These are phyloP conservation scores for Crataegus laevigata DNA, from an alignment of 306 rosid genomes.

Conservation along the genomic window DNA sequence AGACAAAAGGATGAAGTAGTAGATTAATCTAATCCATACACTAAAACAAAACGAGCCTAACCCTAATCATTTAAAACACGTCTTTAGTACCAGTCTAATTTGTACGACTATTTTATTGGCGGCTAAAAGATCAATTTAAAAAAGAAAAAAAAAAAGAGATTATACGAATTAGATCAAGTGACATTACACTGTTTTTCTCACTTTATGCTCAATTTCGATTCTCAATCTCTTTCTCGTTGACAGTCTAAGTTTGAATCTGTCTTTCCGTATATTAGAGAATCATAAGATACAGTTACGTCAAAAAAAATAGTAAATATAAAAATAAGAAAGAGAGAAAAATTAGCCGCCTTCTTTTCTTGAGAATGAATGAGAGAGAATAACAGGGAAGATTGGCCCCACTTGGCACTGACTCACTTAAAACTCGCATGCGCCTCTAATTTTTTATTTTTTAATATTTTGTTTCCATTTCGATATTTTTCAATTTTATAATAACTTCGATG, in stretches of 20 bases:
- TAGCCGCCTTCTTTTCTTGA: not conserved
- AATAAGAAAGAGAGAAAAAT: not conserved
- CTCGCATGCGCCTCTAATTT: slow-evolving; percentile 2
- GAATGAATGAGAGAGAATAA: not conserved
- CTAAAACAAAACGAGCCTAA: not conserved
- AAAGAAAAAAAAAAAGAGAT: no score
- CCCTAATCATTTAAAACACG: not conserved
- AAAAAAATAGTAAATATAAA: not conserved
- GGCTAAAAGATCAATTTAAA: no score
- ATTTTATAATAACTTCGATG: no score
- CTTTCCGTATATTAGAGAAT: not conserved
- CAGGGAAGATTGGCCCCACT: slow-evolving; percentile 6
- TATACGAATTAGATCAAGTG: fast-evolving
- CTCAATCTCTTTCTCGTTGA: not conserved
- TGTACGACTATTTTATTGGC: no score
- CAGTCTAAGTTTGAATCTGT: not conserved
- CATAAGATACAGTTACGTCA: not conserved
- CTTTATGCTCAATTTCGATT: not conserved
- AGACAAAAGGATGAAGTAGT: not conserved
- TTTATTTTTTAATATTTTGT: not conserved
- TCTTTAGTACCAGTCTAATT: no score
- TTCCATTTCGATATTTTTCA: not conserved
- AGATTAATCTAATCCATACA: not conserved
- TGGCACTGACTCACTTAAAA: not conserved
- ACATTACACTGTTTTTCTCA: no score